Percentiles rank a stretch among this genome's conserved stretches.
Conservation (phyloP, 768 basidiomycete species). For the Cystobasidium tubakii region DNA sequence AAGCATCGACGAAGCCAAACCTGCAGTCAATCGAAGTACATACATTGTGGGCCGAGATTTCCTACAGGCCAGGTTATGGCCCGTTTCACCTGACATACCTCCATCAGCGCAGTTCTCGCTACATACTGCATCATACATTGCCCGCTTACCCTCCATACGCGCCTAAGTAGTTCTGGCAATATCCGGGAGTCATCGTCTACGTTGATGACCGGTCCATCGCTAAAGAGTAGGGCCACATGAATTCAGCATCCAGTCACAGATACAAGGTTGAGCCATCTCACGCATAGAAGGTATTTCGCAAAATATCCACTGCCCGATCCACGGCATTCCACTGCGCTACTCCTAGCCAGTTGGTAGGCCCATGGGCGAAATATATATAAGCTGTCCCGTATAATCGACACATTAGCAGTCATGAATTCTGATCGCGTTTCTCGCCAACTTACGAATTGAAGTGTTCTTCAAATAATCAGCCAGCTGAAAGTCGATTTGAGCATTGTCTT, state of each 20-base stretch:
- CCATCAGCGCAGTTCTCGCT: neutral
- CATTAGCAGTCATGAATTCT: neutral
- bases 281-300: slow-evolving; percentile 13
- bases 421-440: neutral
- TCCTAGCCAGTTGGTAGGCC: slow-evolving; percentile 1
- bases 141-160: slow-evolving; percentile 6
- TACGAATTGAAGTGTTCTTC: neutral
- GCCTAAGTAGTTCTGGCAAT: slow-evolving; percentile 15
- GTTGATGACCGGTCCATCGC: slow-evolving; percentile 16
- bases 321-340: slow-evolving; percentile 18
- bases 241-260: too few species aligned
- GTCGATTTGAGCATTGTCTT: slow-evolving; percentile 5
- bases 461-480: neutral
- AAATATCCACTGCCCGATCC: slow-evolving; percentile 4
- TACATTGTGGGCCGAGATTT: slow-evolving; percentile 8
- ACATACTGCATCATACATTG: neutral
- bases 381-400: neutral
- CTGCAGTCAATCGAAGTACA: neutral
- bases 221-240: neutral
- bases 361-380: slow-evolving; percentile 19
- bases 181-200: slow-evolving; percentile 8
- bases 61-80: slow-evolving; percentile 7
- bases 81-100: slow-evolving; percentile 1
- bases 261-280: neutral
- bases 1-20: neutral